A percentile compares a stretch with the other conserved stretches of the same genome.
phyloP scores from a whole-genome alignment of 805 yeast genomes.

The Yamadazyma philogaea region DNA sequence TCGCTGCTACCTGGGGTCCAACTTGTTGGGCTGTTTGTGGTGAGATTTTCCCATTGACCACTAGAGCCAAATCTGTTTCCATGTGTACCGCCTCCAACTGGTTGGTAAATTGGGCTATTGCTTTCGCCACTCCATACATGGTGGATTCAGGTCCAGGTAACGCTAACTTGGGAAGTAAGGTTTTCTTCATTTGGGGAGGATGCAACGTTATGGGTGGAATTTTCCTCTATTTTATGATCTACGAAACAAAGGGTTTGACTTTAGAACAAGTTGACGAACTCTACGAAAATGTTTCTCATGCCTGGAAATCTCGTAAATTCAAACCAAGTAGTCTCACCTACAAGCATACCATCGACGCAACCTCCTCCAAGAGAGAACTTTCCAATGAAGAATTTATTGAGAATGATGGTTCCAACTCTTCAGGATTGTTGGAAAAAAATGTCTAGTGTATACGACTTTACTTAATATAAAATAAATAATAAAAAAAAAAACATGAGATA shows the following conservation, averaged over 20 bases:
- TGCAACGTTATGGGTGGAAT: constrained; percentile 32
- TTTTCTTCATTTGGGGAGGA: constrained; percentile 44
- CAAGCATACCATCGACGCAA: neutral
- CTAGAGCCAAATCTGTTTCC: constrained; percentile 40
- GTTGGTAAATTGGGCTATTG: constrained; percentile 43
- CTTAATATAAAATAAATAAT: too few species aligned
- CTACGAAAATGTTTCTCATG: constrained; percentile 31
- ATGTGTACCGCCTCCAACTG: constrained; percentile 40
- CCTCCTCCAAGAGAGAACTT: neutral
- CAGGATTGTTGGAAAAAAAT: neutral
- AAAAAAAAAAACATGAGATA: too few species aligned
- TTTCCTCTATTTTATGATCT: constrained; percentile 32
- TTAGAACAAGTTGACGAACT: constrained; percentile 42
- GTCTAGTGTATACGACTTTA: neutral
- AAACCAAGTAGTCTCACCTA: neutral
- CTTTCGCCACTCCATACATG: constrained; percentile 41
- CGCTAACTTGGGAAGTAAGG: constrained; percentile 38
- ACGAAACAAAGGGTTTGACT: constrained; percentile 41
- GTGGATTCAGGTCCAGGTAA: constrained; percentile 39
- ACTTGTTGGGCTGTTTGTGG: constrained; percentile 38
- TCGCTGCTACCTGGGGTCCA: constrained; percentile 45
- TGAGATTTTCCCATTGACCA: constrained; percentile 36
- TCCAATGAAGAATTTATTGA: neutral
- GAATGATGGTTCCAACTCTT: too few species aligned
- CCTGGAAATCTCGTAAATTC: constrained; percentile 29